phyloP scores from a whole-genome alignment of 2,329 filamentous ascomycete species.

The Drechslerella coelobrocha region DNA sequence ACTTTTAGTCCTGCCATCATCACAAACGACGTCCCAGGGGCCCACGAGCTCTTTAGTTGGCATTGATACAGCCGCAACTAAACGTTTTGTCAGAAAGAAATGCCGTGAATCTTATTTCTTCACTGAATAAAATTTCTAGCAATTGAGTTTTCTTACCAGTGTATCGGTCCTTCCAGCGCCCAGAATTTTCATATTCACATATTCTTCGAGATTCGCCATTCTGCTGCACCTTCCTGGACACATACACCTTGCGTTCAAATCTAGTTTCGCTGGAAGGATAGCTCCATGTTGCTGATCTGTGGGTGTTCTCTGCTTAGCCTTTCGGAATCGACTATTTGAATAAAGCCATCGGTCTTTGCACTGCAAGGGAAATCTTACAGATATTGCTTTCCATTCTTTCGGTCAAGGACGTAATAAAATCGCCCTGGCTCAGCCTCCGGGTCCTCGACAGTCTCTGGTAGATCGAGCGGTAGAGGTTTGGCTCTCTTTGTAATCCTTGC shows the following conservation, averaged over 20 bases:
- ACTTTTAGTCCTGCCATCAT: background rate
- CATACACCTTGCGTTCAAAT: background rate
- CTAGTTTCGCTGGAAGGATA: background rate
- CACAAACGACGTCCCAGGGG: background rate
- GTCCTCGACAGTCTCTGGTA: too few species aligned
- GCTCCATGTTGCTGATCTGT: background rate
- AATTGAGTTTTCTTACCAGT: too few species aligned
- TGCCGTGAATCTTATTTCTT: background rate
- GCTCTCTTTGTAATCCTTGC: too few species aligned
- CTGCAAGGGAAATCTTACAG: slow-evolving; percentile 8
- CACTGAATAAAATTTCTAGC: too few species aligned
- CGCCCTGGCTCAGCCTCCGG: background rate
- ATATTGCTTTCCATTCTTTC: background rate
- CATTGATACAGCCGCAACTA: background rate
- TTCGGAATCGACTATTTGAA: too few species aligned
- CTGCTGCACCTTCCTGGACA: background rate
- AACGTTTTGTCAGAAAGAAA: background rate
- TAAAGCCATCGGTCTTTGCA: too few species aligned
- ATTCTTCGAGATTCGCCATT: too few species aligned
- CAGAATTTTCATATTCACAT: background rate
- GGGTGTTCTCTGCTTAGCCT: background rate
- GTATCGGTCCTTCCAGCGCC: background rate
- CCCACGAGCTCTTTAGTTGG: background rate
- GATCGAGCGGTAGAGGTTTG: too few species aligned
- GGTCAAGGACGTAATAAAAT: background rate